Percentiles rank a stretch among this genome's conserved stretches.
Conservation (phyloP, 495 filamentous ascomycete species). For the Filosporella fistucella region DNA sequence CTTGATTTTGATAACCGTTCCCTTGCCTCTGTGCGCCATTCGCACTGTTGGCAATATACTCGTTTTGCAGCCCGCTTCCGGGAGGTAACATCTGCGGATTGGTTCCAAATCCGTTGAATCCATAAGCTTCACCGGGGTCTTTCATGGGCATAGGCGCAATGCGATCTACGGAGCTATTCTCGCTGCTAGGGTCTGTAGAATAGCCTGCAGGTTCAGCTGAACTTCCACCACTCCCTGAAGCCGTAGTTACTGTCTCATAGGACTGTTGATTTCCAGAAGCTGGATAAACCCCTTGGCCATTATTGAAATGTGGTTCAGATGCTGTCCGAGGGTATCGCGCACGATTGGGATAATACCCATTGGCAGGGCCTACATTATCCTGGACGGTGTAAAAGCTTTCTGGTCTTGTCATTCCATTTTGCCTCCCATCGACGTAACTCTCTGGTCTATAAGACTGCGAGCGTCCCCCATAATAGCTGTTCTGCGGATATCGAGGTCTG, state of each 20-base stretch:
- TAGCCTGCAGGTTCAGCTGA: conserved; percentile 70
- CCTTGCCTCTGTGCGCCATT: conserved; percentile 20
- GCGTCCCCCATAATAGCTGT: conserved; percentile 45
- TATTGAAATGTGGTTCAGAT: conserved; percentile 35
- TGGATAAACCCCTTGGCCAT: conserved; percentile 47
- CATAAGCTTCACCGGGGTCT: conserved; percentile 50
- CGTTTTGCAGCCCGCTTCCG: conserved; percentile 32
- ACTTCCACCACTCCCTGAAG: conserved; percentile 64
- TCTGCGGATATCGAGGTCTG: conserved; percentile 43
- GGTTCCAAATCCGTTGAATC: conserved; percentile 32
- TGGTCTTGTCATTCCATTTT: too few species aligned
- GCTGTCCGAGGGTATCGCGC: conserved; percentile 42
- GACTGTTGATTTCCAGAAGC: conserved; percentile 60
- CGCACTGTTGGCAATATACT: conserved; percentile 18
- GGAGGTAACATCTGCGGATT: conserved; percentile 34
- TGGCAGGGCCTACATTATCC: conserved; percentile 30
- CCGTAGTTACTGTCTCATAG: conserved; percentile 74
- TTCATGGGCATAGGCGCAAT: conserved; percentile 53
- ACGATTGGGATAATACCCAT: conserved; percentile 36
- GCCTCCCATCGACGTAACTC: conserved; percentile 38
- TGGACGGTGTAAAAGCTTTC: conserved; percentile 39
- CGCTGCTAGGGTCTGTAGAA: conserved; percentile 82
- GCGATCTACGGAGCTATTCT: conserved; percentile 85
- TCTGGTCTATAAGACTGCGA: conserved; percentile 39
- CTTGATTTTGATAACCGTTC: conserved; percentile 14